Evolutionary conservation across 169 alveolate genomes (phyloP), one percentile per base, ranked within the genome.

Genomic region (Cryptosporidium tyzzeri): DNA sequence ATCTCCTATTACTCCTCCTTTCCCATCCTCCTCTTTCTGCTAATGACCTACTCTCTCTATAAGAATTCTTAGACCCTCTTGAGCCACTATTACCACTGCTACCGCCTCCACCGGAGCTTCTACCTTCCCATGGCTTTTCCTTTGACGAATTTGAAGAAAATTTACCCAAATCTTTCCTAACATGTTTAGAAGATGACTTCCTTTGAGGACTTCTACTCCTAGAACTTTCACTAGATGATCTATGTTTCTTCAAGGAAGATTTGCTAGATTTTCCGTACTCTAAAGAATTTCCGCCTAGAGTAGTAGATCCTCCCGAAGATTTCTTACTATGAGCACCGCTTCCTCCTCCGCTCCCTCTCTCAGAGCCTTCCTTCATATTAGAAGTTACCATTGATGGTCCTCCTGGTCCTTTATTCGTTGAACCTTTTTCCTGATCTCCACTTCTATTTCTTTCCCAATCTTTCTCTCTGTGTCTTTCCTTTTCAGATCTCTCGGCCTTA

Each of bases 11-110:
- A 12, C 87, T 65, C 35, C 80, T 59, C 41, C 87, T 80, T 21
- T 80, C 87, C 87, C 87, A 80, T 41, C 73, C 87, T 31, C 87
- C 73, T 26, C 87, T 37, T 29, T 80, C 87, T 23, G 75, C 75
- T 26, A 80, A 29, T 6, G 87, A 65, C 21, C 87, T 59, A 35
- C 53, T 71, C 39, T 80, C 87, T 62, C 87, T 80, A 48, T 61
- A 61, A 31, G 87, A 59, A 21, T 59, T 62, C 55, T 80, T 80
- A 16, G 80, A 59, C 5, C 68, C 51, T 62, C 75, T 80, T 10
- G 75, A 61, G 29, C 71, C 53, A 9, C 37, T 59, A 73, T 53
- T 35, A 5, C 69, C 16, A n/a, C 21, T 29, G 12, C 44, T 14
- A 67, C 74, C 16, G n/a, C 41, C 41, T 33, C 85, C 62, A 3